Conservation (phyloP, 768 basidiomycete genomes). For the Podaxis mareebaensis region DNA sequence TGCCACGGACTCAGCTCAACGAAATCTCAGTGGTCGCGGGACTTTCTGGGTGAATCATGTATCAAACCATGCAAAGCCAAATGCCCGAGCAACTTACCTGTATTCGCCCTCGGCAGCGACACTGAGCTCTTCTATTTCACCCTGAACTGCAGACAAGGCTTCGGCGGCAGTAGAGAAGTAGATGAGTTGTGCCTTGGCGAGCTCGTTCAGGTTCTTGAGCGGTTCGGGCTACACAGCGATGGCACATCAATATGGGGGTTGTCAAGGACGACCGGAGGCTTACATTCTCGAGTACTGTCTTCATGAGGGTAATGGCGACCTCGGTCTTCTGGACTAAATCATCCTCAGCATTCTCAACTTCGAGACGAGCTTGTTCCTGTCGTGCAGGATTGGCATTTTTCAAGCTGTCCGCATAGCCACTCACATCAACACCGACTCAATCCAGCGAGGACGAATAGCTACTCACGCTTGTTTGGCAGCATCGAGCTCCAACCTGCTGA, state of each 20-base stretch:
- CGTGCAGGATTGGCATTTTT: conserved; percentile 74
- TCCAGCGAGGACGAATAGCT: not conserved
- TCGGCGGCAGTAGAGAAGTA: conserved; percentile 81
- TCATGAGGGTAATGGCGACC: conserved; percentile 95
- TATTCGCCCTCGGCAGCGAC: conserved; percentile 95
- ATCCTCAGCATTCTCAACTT: conserved; percentile 93
- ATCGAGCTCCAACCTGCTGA: conserved; percentile 85
- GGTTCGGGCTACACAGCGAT: conserved; percentile 76
- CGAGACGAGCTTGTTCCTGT: conserved; percentile 91
- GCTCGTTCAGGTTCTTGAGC: conserved; percentile 89
- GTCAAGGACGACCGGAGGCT: conserved; percentile 29
- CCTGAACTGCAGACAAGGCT: conserved; percentile 77
- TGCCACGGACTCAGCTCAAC: conserved; percentile 28
- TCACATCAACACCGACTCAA: not conserved
- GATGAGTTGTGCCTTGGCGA: conserved; percentile 86
- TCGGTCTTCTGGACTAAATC: conserved; percentile 98
- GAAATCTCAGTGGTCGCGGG: conserved; percentile 82
- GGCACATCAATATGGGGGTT: conserved; percentile 6
- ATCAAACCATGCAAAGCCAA: not conserved
- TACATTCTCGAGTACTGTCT: conserved; percentile 97
- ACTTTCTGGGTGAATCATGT: conserved; percentile 55
- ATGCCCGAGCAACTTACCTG: conserved; percentile 47
- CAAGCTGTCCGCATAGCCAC: conserved; percentile 45
- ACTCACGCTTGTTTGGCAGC: conserved; percentile 85
- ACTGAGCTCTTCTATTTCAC: conserved; percentile 90